Base-by-base conservation (phyloP, 192 early-diverging fungal species). In the Chytriomyces confervae region DNA sequence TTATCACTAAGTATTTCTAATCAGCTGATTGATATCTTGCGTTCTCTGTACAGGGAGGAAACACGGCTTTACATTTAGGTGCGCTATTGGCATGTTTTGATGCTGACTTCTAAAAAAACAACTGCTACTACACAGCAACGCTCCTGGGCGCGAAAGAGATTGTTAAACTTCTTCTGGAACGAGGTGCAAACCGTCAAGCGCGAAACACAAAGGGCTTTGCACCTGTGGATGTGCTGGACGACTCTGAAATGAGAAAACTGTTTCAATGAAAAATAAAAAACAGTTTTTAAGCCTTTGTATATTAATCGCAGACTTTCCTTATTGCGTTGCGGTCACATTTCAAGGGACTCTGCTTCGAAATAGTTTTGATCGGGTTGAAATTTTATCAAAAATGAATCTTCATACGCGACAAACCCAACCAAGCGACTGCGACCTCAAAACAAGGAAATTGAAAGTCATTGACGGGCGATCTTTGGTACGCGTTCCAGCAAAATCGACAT, bases 1-100 rank as follows among this genome's bases (percentile, higher is more conserved):
- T 63, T 18, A 36, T 77, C 18, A 49, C 49, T 1, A 20, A n/a
- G 45, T 0, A 46, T 61, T 20, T 61, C 5, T 16, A 9, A 18
- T 62, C 13, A 50, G 44, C 27, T 49, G 61, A 43, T 69, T 51
- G 50, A 45, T 36, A 20, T 18, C 0, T 81, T 46, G 13, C 66
- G 13, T 16, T 70, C 50, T 9, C 16, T n/a, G 20, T 13, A 11
- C 53, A 92, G 91, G 90, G 85, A 23, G 86, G 89, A 9, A 93
- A 93, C 76, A 92, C 91, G n/a, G 88, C 91, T 11, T 61, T 93
- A 36, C 92, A 93, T 83, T 62, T 93, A 76, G 84, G 84, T 85
- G 61, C 47, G 69, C 70, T 20, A 4, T 44, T 76, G 67, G 23
- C 81, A 20, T 29, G 13, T 44, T 24, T 5, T 11, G n/a, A 61